Conservation (phyloP, 805 yeast species). For the Metschnikowia sp. region DNA sequence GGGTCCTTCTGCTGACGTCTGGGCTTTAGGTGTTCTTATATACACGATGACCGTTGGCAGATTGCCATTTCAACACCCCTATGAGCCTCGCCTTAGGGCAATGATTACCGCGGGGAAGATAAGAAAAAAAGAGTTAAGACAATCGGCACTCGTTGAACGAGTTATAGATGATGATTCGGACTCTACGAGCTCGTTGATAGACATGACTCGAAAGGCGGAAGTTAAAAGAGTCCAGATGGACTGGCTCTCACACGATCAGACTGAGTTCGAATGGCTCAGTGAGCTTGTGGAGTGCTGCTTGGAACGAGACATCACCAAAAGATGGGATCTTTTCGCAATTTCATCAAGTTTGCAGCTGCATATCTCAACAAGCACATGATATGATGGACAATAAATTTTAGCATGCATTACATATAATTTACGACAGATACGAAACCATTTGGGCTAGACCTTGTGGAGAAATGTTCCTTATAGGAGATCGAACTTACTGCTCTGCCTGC, state of each 20-base stretch:
- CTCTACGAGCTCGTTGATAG: slow-evolving; percentile 13
- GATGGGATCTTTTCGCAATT: slow-evolving; percentile 49
- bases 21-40: slow-evolving; percentile 85
- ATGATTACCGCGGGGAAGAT: slow-evolving; percentile 67
- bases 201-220: slow-evolving; percentile 10
- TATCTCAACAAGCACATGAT: background rate
- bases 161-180: slow-evolving; percentile 18
- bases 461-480: too few species aligned
- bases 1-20: slow-evolving; percentile 73
- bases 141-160: slow-evolving; percentile 37
- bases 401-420: background rate
- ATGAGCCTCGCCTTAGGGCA: slow-evolving; percentile 73
- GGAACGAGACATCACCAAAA: slow-evolving; percentile 44
- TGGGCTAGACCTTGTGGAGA: too few species aligned
- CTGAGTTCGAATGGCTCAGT: slow-evolving; percentile 26
- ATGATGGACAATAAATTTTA: too few species aligned
- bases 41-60: slow-evolving; percentile 72
- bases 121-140: slow-evolving; percentile 44
- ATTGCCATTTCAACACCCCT: slow-evolving; percentile 81
- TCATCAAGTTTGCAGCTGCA: slow-evolving; percentile 2
- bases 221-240: slow-evolving; percentile 8
- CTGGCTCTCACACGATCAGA: slow-evolving; percentile 20
- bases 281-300: slow-evolving; percentile 53
- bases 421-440: background rate
- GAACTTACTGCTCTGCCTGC: too few species aligned